These are phyloP conservation scores for Pleurotus tuber-regium DNA, from an alignment of 768 basidiomycete species.

Conservation along the genomic window DNA sequence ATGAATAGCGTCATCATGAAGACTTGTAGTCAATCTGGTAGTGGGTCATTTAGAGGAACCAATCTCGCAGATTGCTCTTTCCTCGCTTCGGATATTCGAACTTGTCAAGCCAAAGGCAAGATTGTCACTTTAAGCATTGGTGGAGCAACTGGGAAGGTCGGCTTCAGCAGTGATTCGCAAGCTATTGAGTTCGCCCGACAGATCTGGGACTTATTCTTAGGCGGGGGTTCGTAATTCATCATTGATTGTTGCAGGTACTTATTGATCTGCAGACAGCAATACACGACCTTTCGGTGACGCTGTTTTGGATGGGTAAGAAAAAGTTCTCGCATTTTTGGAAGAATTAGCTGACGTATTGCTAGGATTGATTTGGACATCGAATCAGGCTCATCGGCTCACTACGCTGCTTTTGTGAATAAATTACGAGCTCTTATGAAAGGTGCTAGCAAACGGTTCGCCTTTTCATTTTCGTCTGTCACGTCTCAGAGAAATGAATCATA, in stretches of 20 bases:
- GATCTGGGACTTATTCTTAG: conserved; percentile 72
- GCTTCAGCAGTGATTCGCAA: conserved; percentile 52
- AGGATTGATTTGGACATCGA: conserved; percentile 74
- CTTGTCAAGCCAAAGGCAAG: conserved; percentile 64
- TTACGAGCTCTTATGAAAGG: conserved; percentile 47
- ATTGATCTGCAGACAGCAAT: conserved; percentile 23
- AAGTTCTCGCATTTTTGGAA: background rate
- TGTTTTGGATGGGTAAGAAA: conserved; percentile 61
- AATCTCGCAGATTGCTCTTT: conserved; percentile 62
- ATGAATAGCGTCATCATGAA: conserved; percentile 19
- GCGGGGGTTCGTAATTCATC: conserved; percentile 24
- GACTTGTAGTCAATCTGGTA: conserved; percentile 50
- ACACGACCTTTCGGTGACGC: conserved; percentile 68
- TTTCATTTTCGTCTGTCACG: background rate
- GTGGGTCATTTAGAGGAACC: conserved; percentile 54
- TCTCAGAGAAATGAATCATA: background rate
- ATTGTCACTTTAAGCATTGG: conserved; percentile 52
- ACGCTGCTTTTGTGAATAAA: conserved; percentile 50
- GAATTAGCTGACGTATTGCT: background rate
- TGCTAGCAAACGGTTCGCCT: conserved; percentile 45
- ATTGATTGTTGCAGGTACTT: background rate
- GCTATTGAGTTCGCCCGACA: conserved; percentile 54
- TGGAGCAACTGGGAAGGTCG: conserved; percentile 55
- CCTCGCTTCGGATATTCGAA: conserved; percentile 57
- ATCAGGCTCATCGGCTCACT: conserved; percentile 49